Conservation (phyloP, 306 rosid species). For the Myrica gale region DNA sequence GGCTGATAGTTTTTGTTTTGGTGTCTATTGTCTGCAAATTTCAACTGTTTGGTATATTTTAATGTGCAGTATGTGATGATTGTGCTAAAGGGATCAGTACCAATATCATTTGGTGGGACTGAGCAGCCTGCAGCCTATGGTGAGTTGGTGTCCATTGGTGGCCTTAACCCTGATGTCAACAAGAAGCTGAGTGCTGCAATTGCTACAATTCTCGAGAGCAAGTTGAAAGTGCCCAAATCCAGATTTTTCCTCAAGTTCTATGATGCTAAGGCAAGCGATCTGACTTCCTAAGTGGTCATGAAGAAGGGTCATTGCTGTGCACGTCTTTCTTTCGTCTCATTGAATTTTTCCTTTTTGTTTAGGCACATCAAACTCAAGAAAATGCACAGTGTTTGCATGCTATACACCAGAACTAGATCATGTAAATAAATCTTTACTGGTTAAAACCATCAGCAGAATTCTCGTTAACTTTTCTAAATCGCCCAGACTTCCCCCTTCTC, state of each 20-base stretch:
- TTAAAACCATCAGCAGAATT: conserved; percentile 33
- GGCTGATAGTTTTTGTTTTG: not conserved
- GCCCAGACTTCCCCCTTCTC: not conserved
- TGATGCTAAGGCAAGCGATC: conserved; percentile 76
- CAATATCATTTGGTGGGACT: conserved; percentile 82
- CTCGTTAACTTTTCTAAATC: conserved; percentile 11
- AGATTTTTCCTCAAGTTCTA: conserved; percentile 81
- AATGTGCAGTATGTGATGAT: conserved; percentile 84
- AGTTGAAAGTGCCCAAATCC: conserved; percentile 82
- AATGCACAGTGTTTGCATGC: conserved; percentile 84
- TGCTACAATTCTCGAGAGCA: conserved; percentile 68
- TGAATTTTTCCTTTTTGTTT: conserved; percentile 70
- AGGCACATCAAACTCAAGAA: conserved; percentile 77
- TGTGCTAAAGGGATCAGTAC: conserved; percentile 90
- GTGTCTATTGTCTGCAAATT: conserved; percentile 4
- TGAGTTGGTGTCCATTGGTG: conserved; percentile 95
- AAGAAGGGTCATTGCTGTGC: conserved; percentile 34
- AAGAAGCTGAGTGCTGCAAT: conserved; percentile 89
- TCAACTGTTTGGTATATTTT: not conserved
- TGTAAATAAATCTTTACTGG: conserved; percentile 56
- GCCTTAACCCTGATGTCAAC: conserved; percentile 72
- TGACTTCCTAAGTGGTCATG: conserved; percentile 20
- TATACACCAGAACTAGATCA: conserved; percentile 92
- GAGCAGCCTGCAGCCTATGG: conserved; percentile 95
- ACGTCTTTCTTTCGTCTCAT: conserved; percentile 44